A percentile compares a stretch with the other conserved stretches of the same genome.
phyloP scores from a whole-genome alignment of 1,284 basidiomycete species.

The Mrakiaceae sp. region DNA sequence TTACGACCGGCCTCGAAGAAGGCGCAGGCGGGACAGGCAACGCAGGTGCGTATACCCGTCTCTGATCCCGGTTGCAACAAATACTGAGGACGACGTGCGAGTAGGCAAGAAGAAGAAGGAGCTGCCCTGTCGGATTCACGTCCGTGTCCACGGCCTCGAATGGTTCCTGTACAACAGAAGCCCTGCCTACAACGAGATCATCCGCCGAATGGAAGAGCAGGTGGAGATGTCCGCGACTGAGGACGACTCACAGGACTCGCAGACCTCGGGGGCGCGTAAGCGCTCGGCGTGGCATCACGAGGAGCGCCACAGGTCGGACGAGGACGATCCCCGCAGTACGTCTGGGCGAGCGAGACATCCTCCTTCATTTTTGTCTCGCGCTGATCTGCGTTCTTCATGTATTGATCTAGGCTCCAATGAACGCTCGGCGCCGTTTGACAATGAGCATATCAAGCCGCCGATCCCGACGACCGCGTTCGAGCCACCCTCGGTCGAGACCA shows the following conservation, averaged over 20 bases:
- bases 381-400: no score
- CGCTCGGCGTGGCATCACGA: no score
- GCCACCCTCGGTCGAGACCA: not conserved
- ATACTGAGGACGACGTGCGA: constrained; percentile 11
- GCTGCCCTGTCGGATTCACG: constrained; percentile 61
- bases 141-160: constrained; percentile 71
- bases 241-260: constrained; percentile 7
- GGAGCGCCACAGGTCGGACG: no score
- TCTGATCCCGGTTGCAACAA: constrained; percentile 20
- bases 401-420: no score
- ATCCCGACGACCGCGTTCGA: not conserved
- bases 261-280: no score
- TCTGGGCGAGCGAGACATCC: no score
- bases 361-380: no score
- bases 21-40: no score
- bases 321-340: no score
- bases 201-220: constrained; percentile 41
- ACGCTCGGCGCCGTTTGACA: no score
- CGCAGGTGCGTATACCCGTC: not conserved
- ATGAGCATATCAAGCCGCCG: not conserved
- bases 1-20: no score
- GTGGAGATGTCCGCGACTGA: constrained; percentile 22
- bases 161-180: constrained; percentile 85
- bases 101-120: constrained; percentile 24
- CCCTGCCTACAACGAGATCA: constrained; percentile 70